Evolutionary conservation across 768 basidiomycete species (phyloP).

Genomic region (Phaeolepiota aurea): DNA sequence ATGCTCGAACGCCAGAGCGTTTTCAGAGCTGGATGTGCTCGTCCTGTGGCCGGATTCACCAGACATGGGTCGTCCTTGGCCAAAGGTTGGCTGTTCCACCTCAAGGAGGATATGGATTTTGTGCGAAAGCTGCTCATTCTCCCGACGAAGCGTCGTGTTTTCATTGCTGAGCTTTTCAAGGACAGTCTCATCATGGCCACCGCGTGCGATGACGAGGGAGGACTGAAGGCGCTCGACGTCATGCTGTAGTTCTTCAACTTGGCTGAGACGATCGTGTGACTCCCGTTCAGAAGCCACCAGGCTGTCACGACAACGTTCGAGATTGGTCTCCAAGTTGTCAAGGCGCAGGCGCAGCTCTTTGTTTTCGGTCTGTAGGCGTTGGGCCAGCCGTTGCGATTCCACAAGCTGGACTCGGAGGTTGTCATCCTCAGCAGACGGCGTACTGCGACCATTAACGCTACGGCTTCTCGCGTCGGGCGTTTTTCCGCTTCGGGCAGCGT

Average conservation of each 20-base stretch:
- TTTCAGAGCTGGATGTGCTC: constrained; percentile 80
- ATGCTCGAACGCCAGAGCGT: constrained; percentile 66
- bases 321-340: constrained; percentile 66
- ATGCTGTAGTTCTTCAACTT: constrained; percentile 73
- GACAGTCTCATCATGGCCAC: constrained; percentile 68
- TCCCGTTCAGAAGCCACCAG: constrained; percentile 68
- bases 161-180: constrained; percentile 79
- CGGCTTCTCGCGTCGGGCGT: constrained; percentile 38
- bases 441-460: constrained; percentile 64
- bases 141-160: constrained; percentile 68
- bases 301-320: constrained; percentile 61
- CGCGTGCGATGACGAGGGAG: constrained; percentile 65
- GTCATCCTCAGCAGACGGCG: constrained; percentile 77
- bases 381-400: constrained; percentile 72
- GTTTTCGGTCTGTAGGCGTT: constrained; percentile 66
- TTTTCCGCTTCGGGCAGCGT: constrained; percentile 52
- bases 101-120: constrained; percentile 86
- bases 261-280: constrained; percentile 66
- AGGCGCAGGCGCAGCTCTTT: constrained; percentile 68
- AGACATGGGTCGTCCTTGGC: constrained; percentile 53
- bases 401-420: constrained; percentile 60
- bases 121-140: constrained; percentile 86
- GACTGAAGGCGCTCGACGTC: constrained; percentile 73
- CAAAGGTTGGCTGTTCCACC: constrained; percentile 72
- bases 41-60: constrained; percentile 46